A percentile compares a stretch with the other conserved stretches of the same genome.
Conservation (phyloP, 768 basidiomycete species). For the Neoboletus subvelutipes region DNA sequence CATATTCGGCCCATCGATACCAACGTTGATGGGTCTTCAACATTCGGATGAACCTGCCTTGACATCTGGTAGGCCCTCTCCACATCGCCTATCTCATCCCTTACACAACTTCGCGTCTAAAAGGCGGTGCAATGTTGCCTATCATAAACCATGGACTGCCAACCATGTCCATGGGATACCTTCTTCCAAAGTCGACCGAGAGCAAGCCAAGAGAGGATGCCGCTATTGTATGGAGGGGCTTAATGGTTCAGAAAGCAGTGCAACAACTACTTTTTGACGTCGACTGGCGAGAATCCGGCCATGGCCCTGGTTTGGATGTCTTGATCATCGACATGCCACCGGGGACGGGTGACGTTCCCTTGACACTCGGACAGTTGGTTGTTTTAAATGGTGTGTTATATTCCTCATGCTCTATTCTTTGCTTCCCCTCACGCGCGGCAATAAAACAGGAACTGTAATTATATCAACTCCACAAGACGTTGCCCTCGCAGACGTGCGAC, state of each 20-base stretch:
- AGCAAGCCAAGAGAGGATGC: constrained; percentile 60
- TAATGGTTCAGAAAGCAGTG: constrained; percentile 98
- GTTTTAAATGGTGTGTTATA: constrained; percentile 68
- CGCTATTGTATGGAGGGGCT: constrained; percentile 91
- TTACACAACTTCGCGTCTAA: background rate
- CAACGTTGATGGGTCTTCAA: constrained; percentile 89
- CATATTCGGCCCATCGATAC: constrained; percentile 92
- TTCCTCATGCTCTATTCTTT: background rate
- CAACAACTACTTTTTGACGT: constrained; percentile 96
- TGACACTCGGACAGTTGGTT: constrained; percentile 88
- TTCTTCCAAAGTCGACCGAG: constrained; percentile 60
- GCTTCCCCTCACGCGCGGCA: background rate
- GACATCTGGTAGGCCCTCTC: constrained; percentile 54
- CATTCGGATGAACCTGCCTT: constrained; percentile 73
- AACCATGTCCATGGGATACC: constrained; percentile 97
- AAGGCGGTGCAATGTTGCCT: constrained; percentile 79
- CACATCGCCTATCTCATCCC: background rate
- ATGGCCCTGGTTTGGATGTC: constrained; percentile 63
- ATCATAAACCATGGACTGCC: constrained; percentile 85
- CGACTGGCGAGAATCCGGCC: constrained; percentile 63
- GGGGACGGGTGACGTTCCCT: constrained; percentile 93
- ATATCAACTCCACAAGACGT: constrained; percentile 97
- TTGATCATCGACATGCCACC: constrained; percentile 96
- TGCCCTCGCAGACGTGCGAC: constrained; percentile 85
- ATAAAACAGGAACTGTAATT: constrained; percentile 74